Evolutionary conservation across 148 eudicot genomes (phyloP).

Genomic region (Cornus kousa): DNA sequence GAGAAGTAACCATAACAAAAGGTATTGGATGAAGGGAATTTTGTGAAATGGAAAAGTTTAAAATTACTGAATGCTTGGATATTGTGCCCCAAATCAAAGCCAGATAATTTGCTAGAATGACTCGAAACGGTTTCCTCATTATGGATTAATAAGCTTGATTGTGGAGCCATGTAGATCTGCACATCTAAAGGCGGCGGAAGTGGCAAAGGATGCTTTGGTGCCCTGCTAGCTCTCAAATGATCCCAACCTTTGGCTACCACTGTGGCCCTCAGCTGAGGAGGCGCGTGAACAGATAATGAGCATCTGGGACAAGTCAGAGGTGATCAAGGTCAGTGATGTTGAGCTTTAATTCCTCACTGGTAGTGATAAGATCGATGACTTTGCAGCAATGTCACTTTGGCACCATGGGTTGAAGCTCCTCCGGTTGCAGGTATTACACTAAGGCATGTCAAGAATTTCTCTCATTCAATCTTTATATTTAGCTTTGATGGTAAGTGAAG

Average conservation of each 20-base stretch:
- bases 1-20: too few species aligned
- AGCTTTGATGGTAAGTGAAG: too few species aligned
- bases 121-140: conserved; percentile 27
- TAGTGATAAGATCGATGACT: conserved; percentile 53
- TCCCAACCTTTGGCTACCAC: conserved; percentile 76
- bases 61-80: too few species aligned
- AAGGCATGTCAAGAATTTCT: conserved; percentile 40
- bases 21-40: too few species aligned
- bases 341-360: conserved; percentile 88
- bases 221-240: conserved; percentile 66
- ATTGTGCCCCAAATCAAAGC: too few species aligned
- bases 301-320: conserved; percentile 85
- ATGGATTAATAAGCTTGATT: conserved; percentile 86
- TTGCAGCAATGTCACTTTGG: conserved; percentile 69
- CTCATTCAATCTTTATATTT: background rate
- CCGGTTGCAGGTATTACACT: conserved; percentile 79
- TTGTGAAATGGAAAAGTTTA: too few species aligned
- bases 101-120: too few species aligned
- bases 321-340: conserved; percentile 79
- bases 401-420: conserved; percentile 73
- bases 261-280: conserved; percentile 77
- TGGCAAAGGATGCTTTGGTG: conserved; percentile 71
- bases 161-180: conserved; percentile 96
- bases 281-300: conserved; percentile 75
- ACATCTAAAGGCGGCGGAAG: conserved; percentile 85